These are phyloP conservation scores for Lodderomyces elongisporus DNA, from an alignment of 1,139 yeast genomes.

Conservation along the genomic window DNA sequence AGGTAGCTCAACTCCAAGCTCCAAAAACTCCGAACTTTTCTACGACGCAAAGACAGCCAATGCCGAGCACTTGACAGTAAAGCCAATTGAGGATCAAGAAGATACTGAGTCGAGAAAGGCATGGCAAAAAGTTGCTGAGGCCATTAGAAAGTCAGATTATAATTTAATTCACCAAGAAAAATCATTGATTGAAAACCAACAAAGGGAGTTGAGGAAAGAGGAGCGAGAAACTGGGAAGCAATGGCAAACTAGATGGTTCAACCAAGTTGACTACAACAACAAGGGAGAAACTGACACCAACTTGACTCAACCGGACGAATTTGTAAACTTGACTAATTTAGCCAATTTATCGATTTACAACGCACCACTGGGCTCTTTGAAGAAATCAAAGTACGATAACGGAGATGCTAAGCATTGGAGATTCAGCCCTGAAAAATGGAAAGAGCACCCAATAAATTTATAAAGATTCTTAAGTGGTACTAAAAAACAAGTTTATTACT, in stretches of 20 bases:
- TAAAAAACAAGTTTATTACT: no score
- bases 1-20: conserved; percentile 37
- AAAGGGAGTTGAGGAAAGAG: conserved; percentile 70
- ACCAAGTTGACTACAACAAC: conserved; percentile 40
- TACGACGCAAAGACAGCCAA: conserved; percentile 58
- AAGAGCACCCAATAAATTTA: conserved; percentile 31
- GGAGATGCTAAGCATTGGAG: conserved; percentile 65
- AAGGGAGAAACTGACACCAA: conserved; percentile 17
- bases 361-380: conserved; percentile 62
- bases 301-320: conserved; percentile 30
- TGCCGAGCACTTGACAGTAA: conserved; percentile 61
- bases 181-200: conserved; percentile 71
- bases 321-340: conserved; percentile 46
- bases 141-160: conserved; percentile 68
- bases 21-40: conserved; percentile 50
- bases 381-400: conserved; percentile 47
- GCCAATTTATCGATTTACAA: conserved; percentile 57
- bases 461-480: not conserved
- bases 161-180: conserved; percentile 71
- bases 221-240: conserved; percentile 57
- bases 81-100: conserved; percentile 73
- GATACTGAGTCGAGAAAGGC: conserved; percentile 76
- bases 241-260: conserved; percentile 84
- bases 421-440: conserved; percentile 50
- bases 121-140: conserved; percentile 86